phyloP scores from a whole-genome alignment of 139 green algal species.

The Volvox africanus region DNA sequence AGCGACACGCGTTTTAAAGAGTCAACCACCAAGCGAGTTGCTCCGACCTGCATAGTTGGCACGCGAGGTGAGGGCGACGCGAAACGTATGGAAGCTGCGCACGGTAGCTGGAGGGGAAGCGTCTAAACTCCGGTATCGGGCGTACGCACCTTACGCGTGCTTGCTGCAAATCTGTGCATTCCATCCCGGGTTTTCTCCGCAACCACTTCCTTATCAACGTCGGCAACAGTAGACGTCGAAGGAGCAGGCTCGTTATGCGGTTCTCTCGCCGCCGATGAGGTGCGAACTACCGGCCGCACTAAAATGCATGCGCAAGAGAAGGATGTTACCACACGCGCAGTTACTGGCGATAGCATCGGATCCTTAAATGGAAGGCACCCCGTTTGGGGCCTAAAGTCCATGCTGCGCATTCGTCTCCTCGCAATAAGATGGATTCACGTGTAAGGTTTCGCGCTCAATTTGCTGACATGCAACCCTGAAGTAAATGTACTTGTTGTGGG shows the following conservation, averaged over 20 bases:
- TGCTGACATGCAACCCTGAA: background rate
- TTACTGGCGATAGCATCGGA: background rate
- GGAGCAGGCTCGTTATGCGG: background rate
- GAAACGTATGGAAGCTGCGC: too few species aligned
- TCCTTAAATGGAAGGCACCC: background rate
- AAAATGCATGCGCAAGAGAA: background rate
- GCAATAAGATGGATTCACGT: background rate
- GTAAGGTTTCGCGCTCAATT: background rate
- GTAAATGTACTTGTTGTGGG: background rate
- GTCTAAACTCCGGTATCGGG: too few species aligned
- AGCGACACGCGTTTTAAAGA: conserved; percentile 32
- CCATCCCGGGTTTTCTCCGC: conserved; percentile 10
- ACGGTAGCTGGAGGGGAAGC: too few species aligned
- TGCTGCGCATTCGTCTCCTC: background rate
- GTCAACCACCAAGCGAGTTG: conserved; percentile 12
- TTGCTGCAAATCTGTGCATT: conserved; percentile 18
- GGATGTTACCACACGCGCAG: background rate
- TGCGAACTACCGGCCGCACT: background rate
- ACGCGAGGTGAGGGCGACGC: too few species aligned
- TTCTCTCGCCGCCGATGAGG: background rate
- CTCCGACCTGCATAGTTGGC: conserved; percentile 15
- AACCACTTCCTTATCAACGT: conserved; percentile 17
- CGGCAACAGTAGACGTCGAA: background rate
- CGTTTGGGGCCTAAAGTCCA: background rate
- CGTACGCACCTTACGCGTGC: background rate